Conservation (phyloP, 2,329 filamentous ascomycete genomes). For the Xylaria multiplex region DNA sequence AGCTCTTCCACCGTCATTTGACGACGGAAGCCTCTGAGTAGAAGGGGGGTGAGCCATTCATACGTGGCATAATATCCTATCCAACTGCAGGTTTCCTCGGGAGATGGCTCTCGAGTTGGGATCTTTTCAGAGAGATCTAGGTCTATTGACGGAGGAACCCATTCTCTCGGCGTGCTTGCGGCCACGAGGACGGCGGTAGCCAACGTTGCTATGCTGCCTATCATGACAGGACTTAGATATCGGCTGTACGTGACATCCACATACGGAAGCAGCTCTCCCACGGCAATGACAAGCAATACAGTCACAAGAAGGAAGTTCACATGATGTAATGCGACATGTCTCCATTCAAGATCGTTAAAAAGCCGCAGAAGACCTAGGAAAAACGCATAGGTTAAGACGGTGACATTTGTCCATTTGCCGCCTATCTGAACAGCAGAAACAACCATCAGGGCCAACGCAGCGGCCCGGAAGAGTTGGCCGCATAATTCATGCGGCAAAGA, state of each 20-base stretch:
- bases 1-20: slow-evolving; percentile 60
- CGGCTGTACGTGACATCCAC: slow-evolving; percentile 52
- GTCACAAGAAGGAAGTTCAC: slow-evolving; percentile 58
- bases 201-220: slow-evolving; percentile 52
- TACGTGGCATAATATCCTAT: slow-evolving; percentile 62
- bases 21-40: slow-evolving; percentile 58
- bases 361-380: slow-evolving; percentile 57
- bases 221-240: slow-evolving; percentile 46
- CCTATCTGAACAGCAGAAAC: slow-evolving; percentile 50
- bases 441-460: slow-evolving; percentile 54
- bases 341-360: slow-evolving; percentile 55
- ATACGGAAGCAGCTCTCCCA: slow-evolving; percentile 57
- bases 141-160: slow-evolving; percentile 57
- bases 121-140: slow-evolving; percentile 53
- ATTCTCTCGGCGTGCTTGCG: slow-evolving; percentile 60
- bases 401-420: slow-evolving; percentile 52
- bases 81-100: slow-evolving; percentile 65
- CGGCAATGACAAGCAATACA: slow-evolving; percentile 51
- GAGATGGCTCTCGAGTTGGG: slow-evolving; percentile 53
- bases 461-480: slow-evolving; percentile 54
- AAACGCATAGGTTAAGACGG: slow-evolving; percentile 55
- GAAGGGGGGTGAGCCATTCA: slow-evolving; percentile 60
- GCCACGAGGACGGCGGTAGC: slow-evolving; percentile 54
- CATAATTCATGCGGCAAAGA: slow-evolving; percentile 56
- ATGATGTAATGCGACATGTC: slow-evolving; percentile 59